phyloP scores from a whole-genome alignment of 495 filamentous ascomycete species.

The Astrocystis sublimbata region DNA sequence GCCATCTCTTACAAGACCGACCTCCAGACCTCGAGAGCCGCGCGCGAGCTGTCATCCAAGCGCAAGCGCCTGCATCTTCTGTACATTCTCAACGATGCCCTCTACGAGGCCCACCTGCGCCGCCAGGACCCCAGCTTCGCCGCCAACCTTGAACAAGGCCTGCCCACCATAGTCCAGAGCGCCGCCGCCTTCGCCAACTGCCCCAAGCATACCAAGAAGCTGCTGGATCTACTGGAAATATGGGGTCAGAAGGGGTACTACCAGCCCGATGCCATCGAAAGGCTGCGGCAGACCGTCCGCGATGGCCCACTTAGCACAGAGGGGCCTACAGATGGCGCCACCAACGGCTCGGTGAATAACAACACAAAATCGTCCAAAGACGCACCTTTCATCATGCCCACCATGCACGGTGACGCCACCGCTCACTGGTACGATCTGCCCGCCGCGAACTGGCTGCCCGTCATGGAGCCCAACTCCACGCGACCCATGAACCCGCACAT shows the following conservation, averaged over 20 bases:
- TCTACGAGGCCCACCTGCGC: slow-evolving; percentile 76
- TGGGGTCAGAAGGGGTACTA: slow-evolving; percentile 76
- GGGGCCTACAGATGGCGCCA: slow-evolving; percentile 2
- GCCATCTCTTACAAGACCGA: slow-evolving; percentile 57
- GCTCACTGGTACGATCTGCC: slow-evolving; percentile 83
- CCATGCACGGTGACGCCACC: slow-evolving; percentile 73
- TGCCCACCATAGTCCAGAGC: slow-evolving; percentile 62
- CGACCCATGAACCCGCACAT: slow-evolving; percentile 68
- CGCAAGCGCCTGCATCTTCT: slow-evolving; percentile 75
- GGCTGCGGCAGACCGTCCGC: slow-evolving; percentile 60
- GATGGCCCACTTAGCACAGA: slow-evolving; percentile 38
- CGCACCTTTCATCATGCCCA: slow-evolving; percentile 68
- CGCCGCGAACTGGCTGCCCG: slow-evolving; percentile 77
- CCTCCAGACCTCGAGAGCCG: slow-evolving; percentile 29
- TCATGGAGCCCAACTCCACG: slow-evolving; percentile 74
- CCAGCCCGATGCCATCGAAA: slow-evolving; percentile 53
- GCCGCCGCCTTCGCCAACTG: slow-evolving; percentile 64
- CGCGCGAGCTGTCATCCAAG: slow-evolving; percentile 57
- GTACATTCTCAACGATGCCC: slow-evolving; percentile 78
- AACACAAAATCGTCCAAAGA: slow-evolving; percentile 46
- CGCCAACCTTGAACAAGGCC: slow-evolving; percentile 58
- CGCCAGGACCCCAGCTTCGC: slow-evolving; percentile 56
- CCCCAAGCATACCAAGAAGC: slow-evolving; percentile 65
- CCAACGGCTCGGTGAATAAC: slow-evolving; percentile 19
- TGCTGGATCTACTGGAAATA: slow-evolving; percentile 66